Evolutionary conservation across 2,329 filamentous ascomycete species (phyloP), one percentile per base, ranked within the genome.

Genomic region (Aspergillus arachidicola): DNA sequence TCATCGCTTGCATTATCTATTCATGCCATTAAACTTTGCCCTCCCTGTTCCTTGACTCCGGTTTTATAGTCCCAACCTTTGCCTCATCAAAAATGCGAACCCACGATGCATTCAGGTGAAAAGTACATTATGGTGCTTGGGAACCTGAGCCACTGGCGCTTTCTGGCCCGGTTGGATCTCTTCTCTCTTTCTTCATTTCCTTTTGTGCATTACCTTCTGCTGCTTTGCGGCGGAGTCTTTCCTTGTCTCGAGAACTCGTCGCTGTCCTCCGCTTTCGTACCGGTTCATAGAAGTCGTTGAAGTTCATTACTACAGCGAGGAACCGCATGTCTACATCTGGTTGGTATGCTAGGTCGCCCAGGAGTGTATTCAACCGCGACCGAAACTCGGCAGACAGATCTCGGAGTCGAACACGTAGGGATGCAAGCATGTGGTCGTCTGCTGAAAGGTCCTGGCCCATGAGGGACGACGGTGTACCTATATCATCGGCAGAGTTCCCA

Each of bases 291-390:
- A 96, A 91, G 76, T 98, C 94, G 79, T 99, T 99, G 79, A 98
- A 99, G 80, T 98, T 99, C 93, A 99, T 98, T 46, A 95, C 92
- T 54, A 98, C 93, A 45, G 93, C 95, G 68, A 99, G 81, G 83
- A 98, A 98, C 60, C 94, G 86, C 89, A 99, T 92, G 77, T 99
- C 95, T 58, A 94, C 89, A 76, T 99, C 95, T 0, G 93, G 90
- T 79, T 98, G 94, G 79, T 96, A 94, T 10, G 93, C 91, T 66
- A 99, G 78, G 76, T 99, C 96, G 16, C 95, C 93, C 4, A 99
- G 82, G 60, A 99, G 81, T 46, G 94, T 83, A 75, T 93, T 93
- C 56, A 98, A 85, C 32, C 91, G 87, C 1, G 86, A 85, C 64
- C 88, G 86, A 81, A 98, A 99, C 63, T 93, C 91, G 14, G 84